Evolutionary conservation across 352 stramenopile genomes (phyloP), one percentile per base, ranked within the genome.

Genomic region (Phytophthora tentaculata): DNA sequence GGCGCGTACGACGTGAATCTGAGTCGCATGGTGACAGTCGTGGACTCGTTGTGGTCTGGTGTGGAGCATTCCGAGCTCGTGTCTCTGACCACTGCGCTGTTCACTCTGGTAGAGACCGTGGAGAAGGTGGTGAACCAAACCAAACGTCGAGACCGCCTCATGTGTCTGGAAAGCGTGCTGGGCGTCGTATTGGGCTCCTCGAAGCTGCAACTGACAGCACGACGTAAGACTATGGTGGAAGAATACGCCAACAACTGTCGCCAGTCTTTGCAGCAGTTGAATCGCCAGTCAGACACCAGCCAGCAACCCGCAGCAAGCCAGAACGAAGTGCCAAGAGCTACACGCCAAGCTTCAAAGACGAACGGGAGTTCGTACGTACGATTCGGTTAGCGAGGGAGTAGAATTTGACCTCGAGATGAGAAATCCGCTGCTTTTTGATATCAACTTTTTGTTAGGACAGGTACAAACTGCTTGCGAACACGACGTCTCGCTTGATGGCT

Each of bases 381-480:
- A 43, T 89, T 89, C 52, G 64, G 20, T 50, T 73, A 68, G 23
- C n/a, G n/a, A n/a, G n/a, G n/a, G n/a, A n/a, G n/a, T n/a, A n/a
- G n/a, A n/a, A n/a, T n/a, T n/a, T n/a, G n/a, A n/a, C n/a, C n/a
- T n/a, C n/a, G n/a, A n/a, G n/a, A n/a, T n/a, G n/a, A n/a, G n/a
- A n/a, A n/a, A n/a, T n/a, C n/a, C n/a, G n/a, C n/a, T n/a, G n/a
- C n/a, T n/a, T n/a, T n/a, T n/a, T n/a, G n/a, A n/a, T n/a, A n/a
- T 32, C 28, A 32, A 32, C 9, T 9, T 32, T 32, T 5, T 8
- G 28, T 32, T 87, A 92, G 5, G 82, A 74, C 47, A 99, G 73
- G 76, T 99, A 99, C 43, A 99, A 80, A 69, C 91, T 98, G 48
- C 92, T 97, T 13, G 95, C 95, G 80, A 99, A 99, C 13, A 99